phyloP scores from a whole-genome alignment of 306 rosid genomes.

The Sicyos baderoa region DNA sequence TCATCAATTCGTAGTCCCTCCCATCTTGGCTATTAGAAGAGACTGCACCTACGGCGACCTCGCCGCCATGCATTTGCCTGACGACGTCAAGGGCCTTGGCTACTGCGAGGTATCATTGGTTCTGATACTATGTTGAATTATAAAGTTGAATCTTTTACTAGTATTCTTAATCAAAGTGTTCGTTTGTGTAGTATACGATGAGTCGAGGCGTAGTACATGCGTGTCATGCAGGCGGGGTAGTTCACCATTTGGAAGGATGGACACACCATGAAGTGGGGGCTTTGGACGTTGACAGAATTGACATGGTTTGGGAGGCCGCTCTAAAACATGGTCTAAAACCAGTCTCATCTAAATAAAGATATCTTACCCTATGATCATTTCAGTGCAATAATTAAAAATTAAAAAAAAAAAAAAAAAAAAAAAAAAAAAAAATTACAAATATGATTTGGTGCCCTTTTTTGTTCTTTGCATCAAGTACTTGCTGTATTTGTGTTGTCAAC shows the following conservation, averaged over 20 bases:
- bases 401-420: too few relatives aligned
- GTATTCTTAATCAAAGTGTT: too few relatives aligned
- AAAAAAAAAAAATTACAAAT: too few relatives aligned
- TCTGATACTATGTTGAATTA: neutral
- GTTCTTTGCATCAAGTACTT: too few relatives aligned
- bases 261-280: slow-evolving; percentile 91
- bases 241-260: slow-evolving; percentile 85
- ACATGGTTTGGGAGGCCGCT: slow-evolving; percentile 86
- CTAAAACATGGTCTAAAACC: slow-evolving; percentile 72
- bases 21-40: slow-evolving; percentile 67
- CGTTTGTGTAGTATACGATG: slow-evolving; percentile 64
- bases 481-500: too few relatives aligned
- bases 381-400: too few relatives aligned
- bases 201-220: slow-evolving; percentile 94
- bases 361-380: too few relatives aligned
- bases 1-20: slow-evolving; percentile 96
- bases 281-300: slow-evolving; percentile 74
- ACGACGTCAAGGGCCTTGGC: slow-evolving; percentile 79
- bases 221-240: slow-evolving; percentile 97
- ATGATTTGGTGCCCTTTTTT: too few relatives aligned
- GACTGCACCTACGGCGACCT: slow-evolving; percentile 89
- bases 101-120: slow-evolving; percentile 52
- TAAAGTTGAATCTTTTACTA: too few relatives aligned
- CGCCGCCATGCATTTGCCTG: slow-evolving; percentile 88
- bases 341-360: slow-evolving; percentile 32